These are phyloP conservation scores for Coemansia sp. DNA, from an alignment of 192 early-diverging fungal genomes.

Conservation along the genomic window DNA sequence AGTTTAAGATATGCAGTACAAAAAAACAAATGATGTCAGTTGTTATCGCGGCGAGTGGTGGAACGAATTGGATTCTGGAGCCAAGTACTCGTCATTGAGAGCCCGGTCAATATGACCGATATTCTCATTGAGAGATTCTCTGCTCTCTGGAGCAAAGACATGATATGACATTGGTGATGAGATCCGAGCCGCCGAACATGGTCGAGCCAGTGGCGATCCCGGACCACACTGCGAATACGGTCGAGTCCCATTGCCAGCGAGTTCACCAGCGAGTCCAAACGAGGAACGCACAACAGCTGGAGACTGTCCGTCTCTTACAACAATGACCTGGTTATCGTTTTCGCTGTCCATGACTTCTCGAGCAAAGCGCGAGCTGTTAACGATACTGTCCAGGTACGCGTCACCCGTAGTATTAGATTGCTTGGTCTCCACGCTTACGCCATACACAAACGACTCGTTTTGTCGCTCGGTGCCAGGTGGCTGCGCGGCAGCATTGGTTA, in stretches of 20 bases:
- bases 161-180: constrained; percentile 48
- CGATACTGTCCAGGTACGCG: constrained; percentile 45
- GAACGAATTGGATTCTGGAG: neutral
- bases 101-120: constrained; percentile 26
- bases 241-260: neutral
- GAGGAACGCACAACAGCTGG: neutral
- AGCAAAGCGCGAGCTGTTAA: constrained; percentile 55
- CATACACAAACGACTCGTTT: constrained; percentile 50
- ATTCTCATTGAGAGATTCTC: constrained; percentile 36
- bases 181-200: constrained; percentile 29
- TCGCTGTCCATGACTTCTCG: constrained; percentile 32
- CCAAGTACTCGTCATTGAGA: constrained; percentile 4
- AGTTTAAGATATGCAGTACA: too few relatives aligned
- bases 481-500: neutral
- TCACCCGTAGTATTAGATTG: constrained; percentile 38
- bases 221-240: neutral
- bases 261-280: constrained; percentile 21
- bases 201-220: constrained; percentile 13
- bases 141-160: constrained; percentile 50
- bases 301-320: constrained; percentile 22
- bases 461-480: neutral
- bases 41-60: neutral
- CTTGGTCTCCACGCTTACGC: constrained; percentile 19
- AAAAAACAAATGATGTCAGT: neutral
- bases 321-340: constrained; percentile 25